Conservation (phyloP, 257 asterid species). For the Nicotiana tabacum region DNA sequence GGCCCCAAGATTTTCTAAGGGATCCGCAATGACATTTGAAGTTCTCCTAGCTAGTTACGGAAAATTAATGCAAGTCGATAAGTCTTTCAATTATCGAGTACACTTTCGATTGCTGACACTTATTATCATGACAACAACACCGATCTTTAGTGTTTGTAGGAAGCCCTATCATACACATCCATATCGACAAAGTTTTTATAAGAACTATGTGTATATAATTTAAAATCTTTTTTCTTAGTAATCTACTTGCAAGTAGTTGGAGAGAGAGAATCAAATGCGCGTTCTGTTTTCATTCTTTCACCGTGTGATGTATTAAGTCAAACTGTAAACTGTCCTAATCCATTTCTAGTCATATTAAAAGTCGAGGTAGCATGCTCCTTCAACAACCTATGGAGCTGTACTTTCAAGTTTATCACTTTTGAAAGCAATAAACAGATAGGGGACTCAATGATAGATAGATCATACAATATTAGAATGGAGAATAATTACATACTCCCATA, state of each 20-base stretch:
- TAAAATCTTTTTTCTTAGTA: not conserved
- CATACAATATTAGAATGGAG: not conserved
- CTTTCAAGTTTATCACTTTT: not conserved
- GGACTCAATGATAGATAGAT: not conserved
- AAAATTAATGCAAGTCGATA: too few species aligned
- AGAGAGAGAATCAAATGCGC: not conserved
- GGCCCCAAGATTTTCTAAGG: too few species aligned
- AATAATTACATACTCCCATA: not conserved
- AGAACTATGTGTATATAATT: too few species aligned
- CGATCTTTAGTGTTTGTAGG: too few species aligned
- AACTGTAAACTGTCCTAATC: not conserved
- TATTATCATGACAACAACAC: too few species aligned
- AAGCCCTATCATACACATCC: too few species aligned
- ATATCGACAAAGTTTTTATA: too few species aligned
- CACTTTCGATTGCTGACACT: too few species aligned
- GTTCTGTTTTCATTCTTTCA: not conserved
- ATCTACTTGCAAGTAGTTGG: not conserved
- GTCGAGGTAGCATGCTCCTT: not conserved
- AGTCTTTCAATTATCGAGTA: too few species aligned
- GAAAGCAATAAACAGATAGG: not conserved
- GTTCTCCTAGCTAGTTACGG: too few species aligned
- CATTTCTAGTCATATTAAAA: not conserved
- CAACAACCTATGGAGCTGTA: not conserved
- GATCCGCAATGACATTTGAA: too few species aligned
- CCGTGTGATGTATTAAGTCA: constrained; percentile 3